These are phyloP conservation scores for Ganoderma sinense DNA, from an alignment of 1,284 basidiomycete species.

Conservation along the genomic window DNA sequence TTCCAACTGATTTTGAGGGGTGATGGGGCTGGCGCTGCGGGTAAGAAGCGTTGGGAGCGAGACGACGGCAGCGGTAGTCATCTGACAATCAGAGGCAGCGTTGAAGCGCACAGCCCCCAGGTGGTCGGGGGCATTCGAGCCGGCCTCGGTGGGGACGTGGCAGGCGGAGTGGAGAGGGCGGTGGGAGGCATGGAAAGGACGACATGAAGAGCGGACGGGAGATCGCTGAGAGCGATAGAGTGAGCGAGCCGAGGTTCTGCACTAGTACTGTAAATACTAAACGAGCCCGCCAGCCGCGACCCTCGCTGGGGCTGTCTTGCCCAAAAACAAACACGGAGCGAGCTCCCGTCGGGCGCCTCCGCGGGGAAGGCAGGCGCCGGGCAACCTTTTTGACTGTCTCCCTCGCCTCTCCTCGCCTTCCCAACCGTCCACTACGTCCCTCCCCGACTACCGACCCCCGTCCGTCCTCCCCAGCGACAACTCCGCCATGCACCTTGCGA, in stretches of 20 bases:
- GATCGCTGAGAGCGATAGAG: conserved; percentile 8
- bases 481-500: conserved; percentile 17
- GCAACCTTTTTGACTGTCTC: conserved; percentile 29
- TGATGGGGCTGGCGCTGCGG: not conserved
- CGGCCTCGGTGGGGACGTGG: not conserved
- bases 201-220: not conserved
- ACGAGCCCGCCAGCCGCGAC: not conserved
- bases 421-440: conserved; percentile 12
- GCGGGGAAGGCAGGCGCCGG: conserved; percentile 17
- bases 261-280: not conserved
- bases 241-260: not conserved
- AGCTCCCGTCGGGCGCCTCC: conserved; percentile 11
- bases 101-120: not conserved
- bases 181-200: not conserved
- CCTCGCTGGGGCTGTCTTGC: not conserved
- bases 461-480: conserved; percentile 21
- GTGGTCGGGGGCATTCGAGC: not conserved
- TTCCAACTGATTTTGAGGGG: conserved; percentile 6
- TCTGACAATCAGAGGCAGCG: conserved; percentile 8
- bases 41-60: conserved; percentile 1
- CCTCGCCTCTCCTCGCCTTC: conserved; percentile 16
- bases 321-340: not conserved
- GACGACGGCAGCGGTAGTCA: conserved; percentile 1
- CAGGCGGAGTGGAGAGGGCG: not conserved
- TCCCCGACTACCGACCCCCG: conserved; percentile 1